These are phyloP conservation scores for Suillus discolor DNA, from an alignment of 768 basidiomycete species.

Conservation along the genomic window DNA sequence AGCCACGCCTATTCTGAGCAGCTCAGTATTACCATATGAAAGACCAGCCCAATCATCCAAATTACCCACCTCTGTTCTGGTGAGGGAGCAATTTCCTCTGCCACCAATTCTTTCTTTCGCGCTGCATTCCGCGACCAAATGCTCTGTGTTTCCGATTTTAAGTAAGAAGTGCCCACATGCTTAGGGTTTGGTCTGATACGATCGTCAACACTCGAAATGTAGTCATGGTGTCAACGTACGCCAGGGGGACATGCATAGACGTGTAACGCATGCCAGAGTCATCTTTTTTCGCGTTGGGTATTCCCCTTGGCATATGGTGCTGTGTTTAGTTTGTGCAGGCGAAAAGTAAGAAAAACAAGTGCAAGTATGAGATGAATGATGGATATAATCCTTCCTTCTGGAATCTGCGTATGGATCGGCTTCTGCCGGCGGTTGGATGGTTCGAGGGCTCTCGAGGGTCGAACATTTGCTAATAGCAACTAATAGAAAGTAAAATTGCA, in stretches of 20 bases:
- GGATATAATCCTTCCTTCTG: neutral
- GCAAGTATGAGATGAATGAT: neutral
- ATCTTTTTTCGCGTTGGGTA: constrained; percentile 79
- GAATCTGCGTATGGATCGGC: neutral
- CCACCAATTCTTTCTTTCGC: constrained; percentile 48
- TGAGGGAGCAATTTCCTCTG: constrained; percentile 40
- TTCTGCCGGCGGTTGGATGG: neutral
- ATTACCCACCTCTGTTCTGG: constrained; percentile 49
- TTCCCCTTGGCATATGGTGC: constrained; percentile 70
- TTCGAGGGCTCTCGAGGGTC: neutral
- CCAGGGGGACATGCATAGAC: constrained; percentile 76
- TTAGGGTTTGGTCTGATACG: constrained; percentile 71
- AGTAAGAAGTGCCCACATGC: constrained; percentile 74
- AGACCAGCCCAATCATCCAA: constrained; percentile 13
- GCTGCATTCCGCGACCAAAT: constrained; percentile 72
- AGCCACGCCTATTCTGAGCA: constrained; percentile 59
- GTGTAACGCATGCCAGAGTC: constrained; percentile 84
- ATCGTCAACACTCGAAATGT: constrained; percentile 13
- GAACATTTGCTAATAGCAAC: neutral
- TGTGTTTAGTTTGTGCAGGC: neutral
- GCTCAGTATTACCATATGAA: constrained; percentile 30
- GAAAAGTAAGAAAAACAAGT: neutral
- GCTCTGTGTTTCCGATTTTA: constrained; percentile 75
- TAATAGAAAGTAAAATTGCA: neutral
- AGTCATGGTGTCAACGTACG: constrained; percentile 44